Evolutionary conservation across 140 eudicot species (phyloP), one percentile per base, ranked within the genome.

Genomic region (Cichorium intybus): DNA sequence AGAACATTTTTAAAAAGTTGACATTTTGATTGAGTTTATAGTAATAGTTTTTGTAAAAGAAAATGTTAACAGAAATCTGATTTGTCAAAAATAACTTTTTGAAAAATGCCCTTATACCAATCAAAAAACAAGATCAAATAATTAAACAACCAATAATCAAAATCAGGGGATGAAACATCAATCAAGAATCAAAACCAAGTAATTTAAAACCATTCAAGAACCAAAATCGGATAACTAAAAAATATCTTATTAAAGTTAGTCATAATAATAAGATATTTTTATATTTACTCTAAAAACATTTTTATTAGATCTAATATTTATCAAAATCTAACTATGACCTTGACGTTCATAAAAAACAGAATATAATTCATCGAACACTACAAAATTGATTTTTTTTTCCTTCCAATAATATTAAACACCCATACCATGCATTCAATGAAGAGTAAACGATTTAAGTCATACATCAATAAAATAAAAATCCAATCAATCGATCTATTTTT

Each of bases 401-500:
- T 37, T 37, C 5, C n/a, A 2, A 43, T 31, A 8, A 31, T 31
- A 43, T 43, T 12, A 12, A 27, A 27, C 10, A 43, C 20, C 49
- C 49, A 43, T 43, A 48, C 8, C 26, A 48, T 48, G 52, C 24
- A 48, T 48, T 48, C 18, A 48, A 18, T 48, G 22, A 4, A 48
- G 54, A 17, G 24, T 5, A 45, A 45, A n/a, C 10, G 4, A 9
- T 21, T 9, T 5, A 24, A 53, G 59, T 24, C 18, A 23, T 52
- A 52, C 58, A 10, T 52, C 23, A 16, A 6, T 47, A 47, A 45
- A 47, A 47, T 47, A 47, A 6, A 47, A 47, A 10, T n/a, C n/a
- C 52, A 15, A 71, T 26, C 27, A 56, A 43, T 22, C 10, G 67
- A 73, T 31, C 60, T 41, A 31, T 23, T 47, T 64, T 73, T 65